Percentiles rank a stretch among this genome's conserved stretches.
Conservation (phyloP, 257 asterid genomes). For the Ilex aquifolium region DNA sequence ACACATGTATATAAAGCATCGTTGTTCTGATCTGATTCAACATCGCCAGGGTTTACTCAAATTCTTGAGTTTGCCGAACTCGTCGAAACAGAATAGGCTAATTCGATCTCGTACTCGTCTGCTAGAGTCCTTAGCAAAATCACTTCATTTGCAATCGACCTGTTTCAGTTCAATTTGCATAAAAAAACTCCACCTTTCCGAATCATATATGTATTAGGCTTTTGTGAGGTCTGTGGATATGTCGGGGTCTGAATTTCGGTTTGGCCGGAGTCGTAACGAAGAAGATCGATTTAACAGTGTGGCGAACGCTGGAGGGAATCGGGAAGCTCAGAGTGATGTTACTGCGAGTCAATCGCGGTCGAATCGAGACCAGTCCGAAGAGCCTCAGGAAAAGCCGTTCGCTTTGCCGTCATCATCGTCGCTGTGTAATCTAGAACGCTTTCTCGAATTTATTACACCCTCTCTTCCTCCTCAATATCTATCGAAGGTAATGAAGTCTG, state of each 20-base stretch:
- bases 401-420: slow-evolving; percentile 19
- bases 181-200: too few relatives aligned
- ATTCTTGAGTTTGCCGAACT: not conserved
- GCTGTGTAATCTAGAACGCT: slow-evolving; percentile 65
- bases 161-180: not conserved
- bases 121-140: not conserved
- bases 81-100: not conserved
- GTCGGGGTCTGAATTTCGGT: slow-evolving; percentile 92
- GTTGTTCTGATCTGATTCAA: not conserved
- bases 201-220: slow-evolving; percentile 17
- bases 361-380: slow-evolving; percentile 34
- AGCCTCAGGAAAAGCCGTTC: slow-evolving; percentile 23
- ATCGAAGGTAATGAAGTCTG: slow-evolving; percentile 47
- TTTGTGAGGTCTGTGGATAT: slow-evolving; percentile 22
- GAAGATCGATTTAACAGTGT: slow-evolving; percentile 83
- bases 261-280: slow-evolving; percentile 70
- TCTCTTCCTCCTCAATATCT: slow-evolving; percentile 64
- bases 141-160: not conserved
- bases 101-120: not conserved
- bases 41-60: not conserved
- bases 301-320: slow-evolving; percentile 66
- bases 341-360: slow-evolving; percentile 16
- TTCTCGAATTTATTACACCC: slow-evolving; percentile 74
- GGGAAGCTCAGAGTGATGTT: slow-evolving; percentile 75
- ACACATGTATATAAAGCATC: not conserved